These are phyloP conservation scores for Chlorella sp. DNA, from an alignment of 139 green algal genomes.

Conservation along the genomic window DNA sequence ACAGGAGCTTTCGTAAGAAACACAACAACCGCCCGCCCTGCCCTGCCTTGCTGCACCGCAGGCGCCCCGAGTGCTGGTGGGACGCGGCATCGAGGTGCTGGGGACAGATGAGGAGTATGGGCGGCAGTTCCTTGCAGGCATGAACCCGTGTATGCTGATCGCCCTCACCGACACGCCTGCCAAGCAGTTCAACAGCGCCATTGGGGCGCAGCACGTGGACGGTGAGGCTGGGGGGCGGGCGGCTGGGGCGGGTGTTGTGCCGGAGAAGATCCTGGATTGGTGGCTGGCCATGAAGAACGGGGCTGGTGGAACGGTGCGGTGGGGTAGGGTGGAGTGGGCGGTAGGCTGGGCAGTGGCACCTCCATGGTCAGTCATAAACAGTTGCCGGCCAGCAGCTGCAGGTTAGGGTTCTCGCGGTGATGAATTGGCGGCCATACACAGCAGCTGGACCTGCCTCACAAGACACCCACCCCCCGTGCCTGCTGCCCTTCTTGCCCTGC, in stretches of 20 bases:
- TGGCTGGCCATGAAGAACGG: neutral
- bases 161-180: slow-evolving; percentile 38
- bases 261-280: neutral
- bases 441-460: neutral
- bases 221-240: neutral
- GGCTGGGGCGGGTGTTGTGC: neutral
- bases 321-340: no score
- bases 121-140: slow-evolving; percentile 51
- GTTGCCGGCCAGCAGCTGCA: no score
- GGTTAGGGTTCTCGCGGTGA: no score
- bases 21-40: neutral
- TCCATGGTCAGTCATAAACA: no score
- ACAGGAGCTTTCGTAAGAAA: no score
- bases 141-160: slow-evolving; percentile 42
- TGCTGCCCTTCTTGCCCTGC: neutral
- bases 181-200: slow-evolving; percentile 23
- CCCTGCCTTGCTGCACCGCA: neutral
- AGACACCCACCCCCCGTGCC: neutral
- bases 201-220: slow-evolving; percentile 40
- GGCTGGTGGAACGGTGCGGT: no score
- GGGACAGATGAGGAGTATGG: slow-evolving; percentile 49
- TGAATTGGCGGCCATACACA: no score
- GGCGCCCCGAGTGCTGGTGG: slow-evolving; percentile 10
- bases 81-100: slow-evolving; percentile 15
- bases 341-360: no score